Conservation (phyloP, 306 rosid species). For the Calophaca sinica region DNA sequence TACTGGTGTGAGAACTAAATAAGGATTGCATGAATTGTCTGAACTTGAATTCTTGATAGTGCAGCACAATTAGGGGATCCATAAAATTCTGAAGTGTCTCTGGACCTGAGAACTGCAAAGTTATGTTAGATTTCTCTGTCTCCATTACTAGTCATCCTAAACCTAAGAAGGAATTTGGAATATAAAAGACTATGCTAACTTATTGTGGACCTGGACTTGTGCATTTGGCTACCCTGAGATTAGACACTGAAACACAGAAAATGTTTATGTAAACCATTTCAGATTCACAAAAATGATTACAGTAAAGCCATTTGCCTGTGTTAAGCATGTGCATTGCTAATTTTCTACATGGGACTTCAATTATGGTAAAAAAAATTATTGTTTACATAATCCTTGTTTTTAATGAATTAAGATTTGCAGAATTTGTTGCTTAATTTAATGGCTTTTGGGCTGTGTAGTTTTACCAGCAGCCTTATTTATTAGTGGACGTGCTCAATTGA, state of each 20-base stretch:
- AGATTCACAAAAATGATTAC: constrained; percentile 1
- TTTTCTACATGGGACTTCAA: neutral
- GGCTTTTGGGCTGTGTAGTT: neutral
- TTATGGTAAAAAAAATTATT: neutral
- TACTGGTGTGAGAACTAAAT: neutral
- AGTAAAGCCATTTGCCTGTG: neutral
- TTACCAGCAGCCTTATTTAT: constrained; percentile 1
- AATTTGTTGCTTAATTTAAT: constrained; percentile 22
- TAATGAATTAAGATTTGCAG: constrained; percentile 14
- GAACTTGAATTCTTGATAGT: neutral
- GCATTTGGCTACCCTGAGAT: constrained; percentile 17
- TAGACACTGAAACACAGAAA: neutral
- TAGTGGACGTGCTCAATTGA: constrained; percentile 1
- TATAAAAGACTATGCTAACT: neutral
- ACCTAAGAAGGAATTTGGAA: neutral
- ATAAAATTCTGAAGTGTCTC: neutral
- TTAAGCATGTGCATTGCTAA: neutral
- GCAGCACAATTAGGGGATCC: neutral
- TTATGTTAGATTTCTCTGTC: neutral
- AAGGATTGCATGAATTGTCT: neutral
- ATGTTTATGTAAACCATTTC: neutral
- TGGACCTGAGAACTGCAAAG: neutral
- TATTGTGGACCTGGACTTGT: neutral
- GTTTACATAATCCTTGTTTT: neutral
- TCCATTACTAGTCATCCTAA: constrained; percentile 11